Percentiles rank a stretch among this genome's conserved stretches.
These are phyloP conservation scores for Botrytis porri DNA, from an alignment of 2,329 filamentous ascomycete genomes.

Conservation along the genomic window DNA sequence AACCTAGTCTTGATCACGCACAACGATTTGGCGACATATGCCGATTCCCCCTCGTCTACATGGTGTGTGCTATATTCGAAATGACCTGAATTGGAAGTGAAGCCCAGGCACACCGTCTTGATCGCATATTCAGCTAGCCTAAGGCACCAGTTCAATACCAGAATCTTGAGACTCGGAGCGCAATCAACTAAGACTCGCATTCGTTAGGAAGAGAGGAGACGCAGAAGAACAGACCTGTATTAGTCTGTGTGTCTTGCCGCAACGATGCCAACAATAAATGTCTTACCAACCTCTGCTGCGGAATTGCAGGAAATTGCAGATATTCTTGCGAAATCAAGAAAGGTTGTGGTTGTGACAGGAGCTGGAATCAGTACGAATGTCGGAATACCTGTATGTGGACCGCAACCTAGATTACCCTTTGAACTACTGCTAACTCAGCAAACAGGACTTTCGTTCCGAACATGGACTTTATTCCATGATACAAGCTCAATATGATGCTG, in stretches of 20 bases:
- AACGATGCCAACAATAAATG: slow-evolving; percentile 37
- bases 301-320: slow-evolving; percentile 64
- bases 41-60: background rate
- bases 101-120: background rate
- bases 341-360: slow-evolving; percentile 69
- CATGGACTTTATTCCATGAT: slow-evolving; percentile 72
- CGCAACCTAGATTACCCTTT: background rate
- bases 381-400: slow-evolving; percentile 62
- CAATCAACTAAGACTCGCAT: background rate
- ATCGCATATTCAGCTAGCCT: slow-evolving; percentile 8
- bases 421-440: slow-evolving; percentile 25
- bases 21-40: background rate
- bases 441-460: slow-evolving; percentile 67
- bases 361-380: slow-evolving; percentile 75
- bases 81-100: background rate
- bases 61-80: background rate
- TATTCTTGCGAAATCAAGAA: slow-evolving; percentile 60
- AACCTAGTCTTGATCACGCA: background rate
- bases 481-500: slow-evolving; percentile 61
- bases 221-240: background rate
- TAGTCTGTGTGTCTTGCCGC: no score
- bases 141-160: background rate
- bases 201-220: background rate
- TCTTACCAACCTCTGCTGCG: slow-evolving; percentile 29
- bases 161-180: background rate